Conservation (phyloP, 164 flowering plant genomes). For the Santalum album region DNA sequence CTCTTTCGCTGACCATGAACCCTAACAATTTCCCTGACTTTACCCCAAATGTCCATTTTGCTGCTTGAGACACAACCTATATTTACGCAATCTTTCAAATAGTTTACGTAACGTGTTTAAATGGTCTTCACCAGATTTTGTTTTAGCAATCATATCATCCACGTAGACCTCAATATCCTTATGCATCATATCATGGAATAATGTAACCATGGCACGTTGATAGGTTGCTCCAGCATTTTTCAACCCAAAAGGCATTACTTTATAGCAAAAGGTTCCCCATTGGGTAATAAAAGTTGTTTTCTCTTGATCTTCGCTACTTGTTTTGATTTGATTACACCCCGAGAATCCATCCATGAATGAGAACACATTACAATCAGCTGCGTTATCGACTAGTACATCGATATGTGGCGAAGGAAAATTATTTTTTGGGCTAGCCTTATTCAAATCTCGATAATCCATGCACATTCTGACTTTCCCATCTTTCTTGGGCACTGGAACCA, state of each 20-base stretch:
- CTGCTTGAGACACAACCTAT: neutral
- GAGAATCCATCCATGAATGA: neutral
- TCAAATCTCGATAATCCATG: neutral
- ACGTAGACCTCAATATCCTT: neutral
- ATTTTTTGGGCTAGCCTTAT: neutral
- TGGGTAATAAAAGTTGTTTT: neutral
- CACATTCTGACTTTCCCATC: neutral
- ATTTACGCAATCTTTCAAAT: neutral
- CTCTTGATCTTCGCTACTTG: neutral
- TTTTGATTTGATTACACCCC: neutral
- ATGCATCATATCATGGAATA: neutral
- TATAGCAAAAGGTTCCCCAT: neutral
- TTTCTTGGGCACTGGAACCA: neutral
- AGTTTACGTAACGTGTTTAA: no score
- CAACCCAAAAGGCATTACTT: neutral
- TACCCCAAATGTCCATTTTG: neutral
- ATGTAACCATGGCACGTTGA: neutral
- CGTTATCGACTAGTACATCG: neutral
- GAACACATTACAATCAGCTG: neutral
- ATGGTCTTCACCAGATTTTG: neutral
- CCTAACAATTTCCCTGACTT: neutral
- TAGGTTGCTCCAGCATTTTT: neutral
- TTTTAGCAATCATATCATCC: no score
- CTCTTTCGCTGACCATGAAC: no score
- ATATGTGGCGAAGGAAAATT: neutral